Base-by-base conservation (phyloP, 75 land plant species). In the Pinus albicaulis region DNA sequence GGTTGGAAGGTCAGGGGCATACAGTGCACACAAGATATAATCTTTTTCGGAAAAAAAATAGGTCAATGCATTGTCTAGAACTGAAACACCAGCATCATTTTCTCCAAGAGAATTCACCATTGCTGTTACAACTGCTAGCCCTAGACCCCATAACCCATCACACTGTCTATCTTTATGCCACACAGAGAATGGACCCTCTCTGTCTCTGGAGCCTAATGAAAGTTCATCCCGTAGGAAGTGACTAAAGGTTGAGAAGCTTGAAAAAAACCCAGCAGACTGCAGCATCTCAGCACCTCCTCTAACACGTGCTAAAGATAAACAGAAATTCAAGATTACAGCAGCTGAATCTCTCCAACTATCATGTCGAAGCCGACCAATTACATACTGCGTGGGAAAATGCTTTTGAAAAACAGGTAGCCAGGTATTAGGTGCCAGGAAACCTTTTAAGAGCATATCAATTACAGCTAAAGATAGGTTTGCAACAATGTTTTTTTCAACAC, bases 211-310 rank as follows among this genome's bases (percentile, higher is more conserved):
- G 5, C 31, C 34, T 48, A 75, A 36, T 34, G 73, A 76, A 80
- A 76, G 20, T 44, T 76, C 69, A 25, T 75, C 88, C 72, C 84
- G 80, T 53, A 82, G 56, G 7, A 82, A 56, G 19, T 75, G 76
- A 63, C 78, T 73, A 78, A 96, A 87, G 13, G 76, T 61, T 71
- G 77, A 86, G 4, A 94, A 70, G 64, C 79, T 82, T 56, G 91
- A 83, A 26, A 97, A 83, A 36, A 89, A 76, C 4, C 92, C 86
- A 55, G 82, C 79, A 17, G 70, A 38, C 52, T 83, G 79, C 69
- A 97, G 89, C 95, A 94, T 87, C 85, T 89, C 86, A 48, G 98
- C 93, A 66, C 99, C 98, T 57, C 82, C 89, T 73, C 82, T 90
- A 17, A 84, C 78, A 61, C 79, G 85, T 20, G 93, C 91, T 31